Evolutionary conservation across 2,329 filamentous ascomycete species (phyloP).

Genomic region (Venturia carpophila): DNA sequence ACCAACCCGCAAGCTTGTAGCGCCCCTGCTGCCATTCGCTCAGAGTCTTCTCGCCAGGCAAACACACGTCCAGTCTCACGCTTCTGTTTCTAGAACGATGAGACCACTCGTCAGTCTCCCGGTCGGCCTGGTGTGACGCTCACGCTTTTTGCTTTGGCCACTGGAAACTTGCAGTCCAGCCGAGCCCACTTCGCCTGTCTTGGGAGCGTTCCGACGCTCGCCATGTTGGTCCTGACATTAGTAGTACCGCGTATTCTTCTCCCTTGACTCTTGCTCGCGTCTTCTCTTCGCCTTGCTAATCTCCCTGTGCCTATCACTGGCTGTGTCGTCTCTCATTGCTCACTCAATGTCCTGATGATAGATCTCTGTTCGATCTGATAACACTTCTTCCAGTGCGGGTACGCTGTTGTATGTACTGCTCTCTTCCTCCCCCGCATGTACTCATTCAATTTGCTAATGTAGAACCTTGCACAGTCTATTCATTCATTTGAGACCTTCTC

Average conservation of each 20-base stretch:
- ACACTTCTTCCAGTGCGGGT: conserved; percentile 7
- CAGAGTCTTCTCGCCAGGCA: not conserved
- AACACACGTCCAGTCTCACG: conserved; percentile 10
- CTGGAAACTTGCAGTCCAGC: not conserved
- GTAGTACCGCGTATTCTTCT: not conserved
- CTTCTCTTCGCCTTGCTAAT: conserved; percentile 1
- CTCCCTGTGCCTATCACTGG: not conserved
- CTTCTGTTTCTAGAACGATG: conserved; percentile 10
- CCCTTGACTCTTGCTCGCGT: not conserved
- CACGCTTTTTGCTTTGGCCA: conserved; percentile 7
- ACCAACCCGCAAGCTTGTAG: not conserved
- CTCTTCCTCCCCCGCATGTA: not conserved
- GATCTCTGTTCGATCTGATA: not conserved
- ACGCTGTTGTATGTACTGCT: conserved; percentile 7
- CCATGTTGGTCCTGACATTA: conserved; percentile 12
- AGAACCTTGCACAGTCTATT: not conserved
- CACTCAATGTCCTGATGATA: not conserved
- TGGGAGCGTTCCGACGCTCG: not conserved
- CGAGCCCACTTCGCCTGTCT: not conserved
- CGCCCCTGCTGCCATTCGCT: conserved; percentile 1
- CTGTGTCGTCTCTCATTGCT: conserved; percentile 2
- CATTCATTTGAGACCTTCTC: not conserved
- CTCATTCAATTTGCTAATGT: not conserved
- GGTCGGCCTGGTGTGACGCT: conserved; percentile 12
- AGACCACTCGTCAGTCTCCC: not conserved